These are phyloP conservation scores for Yamadazyma insecticola DNA, from an alignment of 805 yeast genomes.

Conservation along the genomic window DNA sequence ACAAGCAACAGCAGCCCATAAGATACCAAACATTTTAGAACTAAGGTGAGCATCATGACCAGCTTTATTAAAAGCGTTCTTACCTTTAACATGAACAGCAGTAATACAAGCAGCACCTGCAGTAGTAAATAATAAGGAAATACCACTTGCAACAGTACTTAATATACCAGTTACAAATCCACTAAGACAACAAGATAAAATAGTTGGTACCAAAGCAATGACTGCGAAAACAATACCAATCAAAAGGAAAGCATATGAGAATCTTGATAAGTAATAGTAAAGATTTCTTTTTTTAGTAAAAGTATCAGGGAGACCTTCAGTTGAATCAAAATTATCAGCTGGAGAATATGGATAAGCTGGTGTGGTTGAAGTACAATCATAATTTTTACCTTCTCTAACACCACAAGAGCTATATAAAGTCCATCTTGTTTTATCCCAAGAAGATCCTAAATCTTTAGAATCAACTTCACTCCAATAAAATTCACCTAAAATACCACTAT, in stretches of 20 bases:
- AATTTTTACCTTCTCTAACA: constrained; percentile 12
- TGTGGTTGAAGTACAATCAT: constrained; percentile 14
- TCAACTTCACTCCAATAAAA: constrained; percentile 25
- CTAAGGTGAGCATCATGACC: constrained; percentile 45
- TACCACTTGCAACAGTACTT: constrained; percentile 9
- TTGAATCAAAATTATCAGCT: constrained; percentile 18
- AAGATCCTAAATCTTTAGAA: constrained; percentile 9
- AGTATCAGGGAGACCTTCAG: constrained; percentile 40
- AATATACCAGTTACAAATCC: constrained; percentile 10
- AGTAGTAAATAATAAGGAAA: constrained; percentile 39
- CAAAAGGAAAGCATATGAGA: constrained; percentile 58
- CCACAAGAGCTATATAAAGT: constrained; percentile 23
- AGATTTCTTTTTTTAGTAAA: constrained; percentile 47
- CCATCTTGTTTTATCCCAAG: constrained; percentile 20
- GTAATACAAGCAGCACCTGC: constrained; percentile 48
- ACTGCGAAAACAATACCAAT: constrained; percentile 56
- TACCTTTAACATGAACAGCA: constrained; percentile 53
- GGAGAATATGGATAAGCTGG: constrained; percentile 33
- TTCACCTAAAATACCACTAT: constrained; percentile 14
- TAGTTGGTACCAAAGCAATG: constrained; percentile 41
- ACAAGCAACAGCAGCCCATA: constrained; percentile 44
- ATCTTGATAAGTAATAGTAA: constrained; percentile 61
- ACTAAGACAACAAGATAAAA: constrained; percentile 14
- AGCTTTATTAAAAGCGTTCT: constrained; percentile 39
- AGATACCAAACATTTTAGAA: constrained; percentile 49